These are phyloP conservation scores for Stereocaulon alpinum DNA, from an alignment of 495 filamentous ascomycete species.

Conservation along the genomic window DNA sequence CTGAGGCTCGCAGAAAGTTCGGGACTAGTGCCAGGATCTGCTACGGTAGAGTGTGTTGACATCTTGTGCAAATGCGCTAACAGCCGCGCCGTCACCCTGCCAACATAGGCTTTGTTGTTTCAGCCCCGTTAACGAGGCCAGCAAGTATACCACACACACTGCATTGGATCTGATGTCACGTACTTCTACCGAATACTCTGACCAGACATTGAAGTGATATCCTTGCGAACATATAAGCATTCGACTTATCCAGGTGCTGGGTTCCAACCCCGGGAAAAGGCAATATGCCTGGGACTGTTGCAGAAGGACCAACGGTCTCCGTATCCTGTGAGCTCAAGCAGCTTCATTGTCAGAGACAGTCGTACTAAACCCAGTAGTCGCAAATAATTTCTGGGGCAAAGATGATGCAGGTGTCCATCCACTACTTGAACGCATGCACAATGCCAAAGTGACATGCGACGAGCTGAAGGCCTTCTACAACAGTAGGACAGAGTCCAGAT, in stretches of 20 bases:
- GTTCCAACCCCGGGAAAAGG: not conserved
- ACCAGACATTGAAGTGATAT: too few species aligned
- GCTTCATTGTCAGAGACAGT: not conserved
- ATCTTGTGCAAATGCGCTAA: too few species aligned
- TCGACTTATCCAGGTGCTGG: too few species aligned
- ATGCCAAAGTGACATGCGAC: conserved; percentile 89
- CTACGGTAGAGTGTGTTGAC: not conserved
- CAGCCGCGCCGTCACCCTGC: not conserved
- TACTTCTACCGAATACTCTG: too few species aligned
- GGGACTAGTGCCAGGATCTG: not conserved
- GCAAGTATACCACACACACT: not conserved
- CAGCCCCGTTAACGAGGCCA: not conserved
- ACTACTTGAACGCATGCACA: conserved; percentile 91
- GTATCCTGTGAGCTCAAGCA: conserved; percentile 47
- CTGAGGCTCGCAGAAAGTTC: not conserved
- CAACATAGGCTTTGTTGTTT: not conserved
- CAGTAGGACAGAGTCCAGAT: conserved; percentile 50
- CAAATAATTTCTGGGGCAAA: conserved; percentile 99
- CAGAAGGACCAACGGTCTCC: conserved; percentile 53
- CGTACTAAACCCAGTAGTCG: conserved; percentile 47
- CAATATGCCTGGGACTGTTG: conserved; percentile 50
- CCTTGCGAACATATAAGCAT: too few species aligned
- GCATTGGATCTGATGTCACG: not conserved
- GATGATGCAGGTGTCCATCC: conserved; percentile 93
- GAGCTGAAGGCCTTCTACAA: conserved; percentile 89